Conservation (phyloP, 805 yeast species). For the Saccharomycopsis javanensis region DNA sequence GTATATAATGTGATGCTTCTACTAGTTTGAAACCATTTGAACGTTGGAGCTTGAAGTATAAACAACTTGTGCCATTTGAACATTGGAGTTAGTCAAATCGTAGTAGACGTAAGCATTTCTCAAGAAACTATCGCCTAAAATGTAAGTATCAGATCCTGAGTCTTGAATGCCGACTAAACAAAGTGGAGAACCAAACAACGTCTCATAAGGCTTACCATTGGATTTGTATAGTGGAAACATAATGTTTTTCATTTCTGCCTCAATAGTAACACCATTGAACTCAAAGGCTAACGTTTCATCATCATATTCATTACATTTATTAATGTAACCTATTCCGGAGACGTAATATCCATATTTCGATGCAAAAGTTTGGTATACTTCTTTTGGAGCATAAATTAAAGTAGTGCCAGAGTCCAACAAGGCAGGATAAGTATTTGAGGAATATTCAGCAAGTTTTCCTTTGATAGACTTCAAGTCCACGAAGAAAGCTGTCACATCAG, state of each 20-base stretch:
- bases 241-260: constrained; percentile 6
- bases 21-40: not conserved
- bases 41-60: constrained; percentile 21
- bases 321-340: constrained; percentile 12
- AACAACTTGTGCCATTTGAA: constrained; percentile 46
- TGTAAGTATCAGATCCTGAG: constrained; percentile 13
- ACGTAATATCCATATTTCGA: constrained; percentile 14
- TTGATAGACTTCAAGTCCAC: constrained; percentile 17
- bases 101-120: constrained; percentile 41
- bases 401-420: constrained; percentile 37
- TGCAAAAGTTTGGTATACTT: constrained; percentile 23
- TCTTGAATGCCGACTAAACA: constrained; percentile 11
- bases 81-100: constrained; percentile 46
- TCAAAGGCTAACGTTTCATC: constrained; percentile 1
- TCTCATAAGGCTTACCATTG: constrained; percentile 4
- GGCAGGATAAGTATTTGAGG: constrained; percentile 28
- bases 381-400: constrained; percentile 34
- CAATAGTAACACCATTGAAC: constrained; percentile 5
- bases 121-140: constrained; percentile 37
- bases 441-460: not conserved
- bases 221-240: constrained; percentile 10
- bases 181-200: not conserved
- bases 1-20: not conserved
- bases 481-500: constrained; percentile 17
- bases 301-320: constrained; percentile 6